Base-by-base conservation (phyloP, 441 rosid genomes). In the Francoa sonchifolia region DNA sequence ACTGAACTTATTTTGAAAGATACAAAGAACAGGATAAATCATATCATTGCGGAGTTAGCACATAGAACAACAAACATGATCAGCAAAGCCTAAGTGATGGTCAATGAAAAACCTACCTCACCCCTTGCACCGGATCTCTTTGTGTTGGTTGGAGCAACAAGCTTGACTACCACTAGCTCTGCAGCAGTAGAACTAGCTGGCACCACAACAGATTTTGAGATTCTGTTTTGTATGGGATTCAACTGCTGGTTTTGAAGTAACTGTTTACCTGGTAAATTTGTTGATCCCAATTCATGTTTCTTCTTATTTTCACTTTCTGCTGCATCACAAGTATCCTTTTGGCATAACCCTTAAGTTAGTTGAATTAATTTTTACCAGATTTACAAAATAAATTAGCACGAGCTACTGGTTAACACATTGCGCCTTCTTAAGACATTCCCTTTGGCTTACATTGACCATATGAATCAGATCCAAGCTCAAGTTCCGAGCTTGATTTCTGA, bases 111-210 rank as follows among this genome's bases (percentile, higher is more conserved):
- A 49, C 66, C 43, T 72, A 92, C 99, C 79, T 86, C 96, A 31
- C 62, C 66, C 74, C 58, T 83, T 29, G 67, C 16, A 41, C 66
- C 44, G 9, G 85, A 63, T 69, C 59, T 86, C 73, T 66, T 82
- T 31, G 69, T 55, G 50, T 46, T 54, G 17, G 45, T 42, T 17
- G 65, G 26, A 25, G 62, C 44, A 35, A 29, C 20, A 37, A 61
- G 29, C 51, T 29, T 66, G 38, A 39, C 41, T 26, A 32, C 14
- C 42, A 26, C 33, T 13, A 40, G n/a, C 39, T 33, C 51, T 45
- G 34, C 38, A 23, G 42, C 15, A 37, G 58, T 29, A 45, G 52
- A 45, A 46, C 17, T 45, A 13, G 46, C 15, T 25, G 32, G 40
- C 37, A 33, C 10, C 11, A 18, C 68, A 31, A 47, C 48, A 29